phyloP scores from a whole-genome alignment of 164 flowering plant genomes.

The Litsea cubeba region DNA sequence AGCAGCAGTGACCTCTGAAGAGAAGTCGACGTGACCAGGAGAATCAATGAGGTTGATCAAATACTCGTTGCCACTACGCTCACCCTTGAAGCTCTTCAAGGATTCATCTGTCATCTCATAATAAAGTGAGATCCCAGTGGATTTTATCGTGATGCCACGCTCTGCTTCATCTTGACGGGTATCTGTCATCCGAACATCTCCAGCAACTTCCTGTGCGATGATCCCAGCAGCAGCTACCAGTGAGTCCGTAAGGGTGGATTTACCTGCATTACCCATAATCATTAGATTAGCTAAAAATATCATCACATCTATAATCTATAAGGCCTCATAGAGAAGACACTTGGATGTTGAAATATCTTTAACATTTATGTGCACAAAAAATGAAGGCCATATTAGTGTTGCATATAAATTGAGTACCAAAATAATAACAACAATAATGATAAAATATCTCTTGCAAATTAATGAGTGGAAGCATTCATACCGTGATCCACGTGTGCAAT shows the following conservation, averaged over 20 bases:
- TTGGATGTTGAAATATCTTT: neutral
- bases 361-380: neutral
- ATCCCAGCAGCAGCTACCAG: slow-evolving; percentile 40
- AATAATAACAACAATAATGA: too few relatives aligned
- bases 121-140: slow-evolving; percentile 26
- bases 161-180: slow-evolving; percentile 35
- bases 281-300: neutral
- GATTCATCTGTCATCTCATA: slow-evolving; percentile 21
- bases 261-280: slow-evolving; percentile 29
- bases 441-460: neutral
- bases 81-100: slow-evolving; percentile 23
- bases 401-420: neutral
- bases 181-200: slow-evolving; percentile 35
- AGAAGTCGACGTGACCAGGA: slow-evolving; percentile 33
- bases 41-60: slow-evolving; percentile 31
- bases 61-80: slow-evolving; percentile 22
- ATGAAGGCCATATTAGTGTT: too few relatives aligned
- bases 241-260: slow-evolving; percentile 56
- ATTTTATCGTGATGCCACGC: slow-evolving; percentile 29
- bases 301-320: neutral
- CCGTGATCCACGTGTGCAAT: slow-evolving; percentile 31
- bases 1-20: slow-evolving; percentile 26
- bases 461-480: neutral
- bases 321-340: neutral
- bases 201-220: slow-evolving; percentile 61